phyloP scores from a whole-genome alignment of 352 stramenopile species.

The Albugo candida region DNA sequence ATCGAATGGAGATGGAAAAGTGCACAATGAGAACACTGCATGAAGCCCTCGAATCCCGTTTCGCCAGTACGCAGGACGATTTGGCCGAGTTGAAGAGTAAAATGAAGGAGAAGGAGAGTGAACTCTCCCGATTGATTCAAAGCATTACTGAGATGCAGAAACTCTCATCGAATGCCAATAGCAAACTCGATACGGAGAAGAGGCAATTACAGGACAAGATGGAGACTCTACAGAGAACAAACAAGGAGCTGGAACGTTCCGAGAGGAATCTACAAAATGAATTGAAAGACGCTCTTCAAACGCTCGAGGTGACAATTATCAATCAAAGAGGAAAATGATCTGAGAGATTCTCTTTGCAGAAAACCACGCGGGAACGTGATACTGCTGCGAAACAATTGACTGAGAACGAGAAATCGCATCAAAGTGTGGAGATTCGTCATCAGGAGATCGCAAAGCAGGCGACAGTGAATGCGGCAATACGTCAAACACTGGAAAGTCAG shows the following conservation, averaged over 20 bases:
- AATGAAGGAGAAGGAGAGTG: constrained; percentile 42
- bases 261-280: constrained; percentile 19
- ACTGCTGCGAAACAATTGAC: constrained; percentile 10
- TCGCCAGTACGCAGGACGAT: constrained; percentile 16
- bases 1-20: constrained; percentile 36
- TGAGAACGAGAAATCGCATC: constrained; percentile 16
- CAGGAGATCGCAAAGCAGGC: constrained; percentile 34
- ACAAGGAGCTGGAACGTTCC: constrained; percentile 27
- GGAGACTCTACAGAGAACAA: constrained; percentile 22
- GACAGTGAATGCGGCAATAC: constrained; percentile 24
- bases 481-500: constrained; percentile 25
- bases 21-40: constrained; percentile 37
- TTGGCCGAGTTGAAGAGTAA: constrained; percentile 30
- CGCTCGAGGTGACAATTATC: not conserved
- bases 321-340: not conserved
- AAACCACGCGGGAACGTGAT: not conserved
- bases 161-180: constrained; percentile 35
- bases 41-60: constrained; percentile 25
- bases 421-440: constrained; percentile 24
- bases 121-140: constrained; percentile 38
- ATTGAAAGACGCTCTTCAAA: constrained; percentile 7
- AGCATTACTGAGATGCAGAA: constrained; percentile 64
- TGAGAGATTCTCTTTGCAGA: no score
- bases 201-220: constrained; percentile 42
- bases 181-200: constrained; percentile 47